Conservation (phyloP, 805 yeast species). For the Metschnikowia kofuensis region DNA sequence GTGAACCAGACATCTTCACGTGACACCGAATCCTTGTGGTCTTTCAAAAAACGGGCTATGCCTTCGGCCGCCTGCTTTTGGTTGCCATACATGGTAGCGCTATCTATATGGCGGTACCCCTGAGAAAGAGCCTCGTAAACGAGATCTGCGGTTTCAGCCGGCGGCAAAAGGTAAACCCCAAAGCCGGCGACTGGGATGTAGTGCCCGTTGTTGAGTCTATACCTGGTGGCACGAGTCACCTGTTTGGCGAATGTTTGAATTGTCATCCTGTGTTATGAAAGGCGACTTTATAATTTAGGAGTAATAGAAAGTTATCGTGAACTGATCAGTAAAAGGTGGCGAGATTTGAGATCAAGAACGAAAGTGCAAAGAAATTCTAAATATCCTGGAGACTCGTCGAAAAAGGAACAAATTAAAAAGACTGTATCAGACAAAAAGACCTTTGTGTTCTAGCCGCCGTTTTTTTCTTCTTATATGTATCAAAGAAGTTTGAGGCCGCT, state of each 20-base stretch:
- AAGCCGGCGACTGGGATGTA: constrained; percentile 55
- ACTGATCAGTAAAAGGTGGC: too few relatives aligned
- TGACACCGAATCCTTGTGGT: constrained; percentile 24
- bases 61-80: constrained; percentile 64
- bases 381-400: too few relatives aligned
- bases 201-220: constrained; percentile 16
- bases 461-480: too few relatives aligned
- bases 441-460: too few relatives aligned
- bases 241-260: constrained; percentile 32
- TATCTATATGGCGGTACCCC: constrained; percentile 75
- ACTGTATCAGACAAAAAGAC: too few relatives aligned
- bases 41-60: constrained; percentile 49
- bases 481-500: too few relatives aligned
- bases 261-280: constrained; percentile 25
- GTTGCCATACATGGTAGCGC: constrained; percentile 66
- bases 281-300: too few relatives aligned
- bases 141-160: constrained; percentile 34
- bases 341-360: too few relatives aligned
- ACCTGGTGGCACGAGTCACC: constrained; percentile 28
- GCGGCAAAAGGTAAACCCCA: constrained; percentile 51
- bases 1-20: constrained; percentile 39
- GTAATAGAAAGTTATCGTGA: too few relatives aligned
- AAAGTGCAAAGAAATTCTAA: too few relatives aligned
- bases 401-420: too few relatives aligned
- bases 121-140: constrained; percentile 55